phyloP scores from a whole-genome alignment of 805 yeast species.

The Hemisphaericaspora nanyangensis region DNA sequence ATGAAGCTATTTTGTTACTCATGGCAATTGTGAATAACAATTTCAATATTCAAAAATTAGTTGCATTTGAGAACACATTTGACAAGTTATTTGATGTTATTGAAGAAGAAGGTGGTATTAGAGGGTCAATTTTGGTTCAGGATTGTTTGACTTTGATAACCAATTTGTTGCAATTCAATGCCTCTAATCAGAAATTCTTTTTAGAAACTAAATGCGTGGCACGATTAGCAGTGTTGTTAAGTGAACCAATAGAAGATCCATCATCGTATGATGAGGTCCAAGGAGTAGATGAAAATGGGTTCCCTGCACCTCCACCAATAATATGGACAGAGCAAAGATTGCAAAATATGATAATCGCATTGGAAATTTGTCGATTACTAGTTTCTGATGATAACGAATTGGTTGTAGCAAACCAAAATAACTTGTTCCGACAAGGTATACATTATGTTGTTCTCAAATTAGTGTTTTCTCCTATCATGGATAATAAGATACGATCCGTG shows the following conservation, averaged over 20 bases:
- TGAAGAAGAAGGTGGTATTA: conserved; percentile 81
- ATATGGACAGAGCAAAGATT: conserved; percentile 77
- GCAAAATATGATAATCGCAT: conserved; percentile 58
- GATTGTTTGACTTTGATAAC: conserved; percentile 78
- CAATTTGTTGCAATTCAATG: conserved; percentile 73
- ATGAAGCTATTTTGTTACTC: conserved; percentile 80
- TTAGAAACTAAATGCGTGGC: conserved; percentile 79
- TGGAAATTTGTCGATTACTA: conserved; percentile 71
- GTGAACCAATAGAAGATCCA: conserved; percentile 50
- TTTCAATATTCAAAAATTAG: conserved; percentile 82
- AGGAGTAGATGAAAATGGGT: conserved; percentile 17
- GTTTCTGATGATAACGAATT: conserved; percentile 69
- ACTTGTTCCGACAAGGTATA: conserved; percentile 57
- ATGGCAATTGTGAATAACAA: conserved; percentile 80
- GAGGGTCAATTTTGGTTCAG: conserved; percentile 86
- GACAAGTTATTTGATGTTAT: conserved; percentile 78
- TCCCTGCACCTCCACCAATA: conserved; percentile 31
- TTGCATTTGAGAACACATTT: conserved; percentile 92
- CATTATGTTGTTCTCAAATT: conserved; percentile 63
- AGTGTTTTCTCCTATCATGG: conserved; percentile 63
- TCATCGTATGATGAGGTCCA: not conserved
- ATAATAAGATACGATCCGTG: conserved; percentile 59
- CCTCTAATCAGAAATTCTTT: conserved; percentile 85
- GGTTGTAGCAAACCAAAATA: conserved; percentile 56
- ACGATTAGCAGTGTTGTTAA: conserved; percentile 56